Base-by-base conservation (phyloP, 2,329 filamentous ascomycete species). In the Xylaria digitata region DNA sequence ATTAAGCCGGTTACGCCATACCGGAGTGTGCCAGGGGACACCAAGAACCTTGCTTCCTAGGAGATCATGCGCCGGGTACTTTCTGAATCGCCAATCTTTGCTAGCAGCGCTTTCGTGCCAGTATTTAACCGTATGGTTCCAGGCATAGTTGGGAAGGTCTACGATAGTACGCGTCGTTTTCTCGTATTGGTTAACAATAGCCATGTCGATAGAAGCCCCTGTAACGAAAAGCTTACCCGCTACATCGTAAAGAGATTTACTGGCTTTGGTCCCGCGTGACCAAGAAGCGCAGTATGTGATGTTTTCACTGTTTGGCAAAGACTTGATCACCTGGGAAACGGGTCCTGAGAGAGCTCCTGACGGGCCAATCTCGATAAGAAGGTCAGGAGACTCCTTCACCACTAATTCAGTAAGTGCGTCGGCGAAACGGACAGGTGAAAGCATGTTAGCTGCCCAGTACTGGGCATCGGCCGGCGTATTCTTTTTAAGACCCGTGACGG, bases 381-480 rank as follows among this genome's bases (percentile, higher is more conserved):
- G 58, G 17, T 73, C 56, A 0, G 70, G 63, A 0, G 63, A 34
- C 2, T 45, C 8, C 13, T n/a, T n/a, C 17, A 2, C 15, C 5
- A 19, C 2, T 17, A 19, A 13, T 26, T 32, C 6, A 5, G n/a
- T 61, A 19, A 76, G 17, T 0, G 43, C 66, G 19, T 32, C 45
- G 5, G 63, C 8, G 26, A 77, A 77, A 3, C 0, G 75, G 73
- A 45, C 72, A n/a, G 75, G 68, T 0, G 72, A 75, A 0, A 74
- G 60, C 73, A 78, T 75, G 61, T 78, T 78, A 0, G n/a, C 46
- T 46, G 69, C 72, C 77, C 76, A 78, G 52, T 78, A 78, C 0
- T 37, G 0, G 0, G 68, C 58, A 46, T 70, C 59, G 32, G n/a
- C n/a, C n/a, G n/a, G n/a, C n/a, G n/a, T n/a, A n/a, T n/a, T n/a